Conservation (phyloP, 1,284 basidiomycete genomes). For the Blastosporella zonata region DNA sequence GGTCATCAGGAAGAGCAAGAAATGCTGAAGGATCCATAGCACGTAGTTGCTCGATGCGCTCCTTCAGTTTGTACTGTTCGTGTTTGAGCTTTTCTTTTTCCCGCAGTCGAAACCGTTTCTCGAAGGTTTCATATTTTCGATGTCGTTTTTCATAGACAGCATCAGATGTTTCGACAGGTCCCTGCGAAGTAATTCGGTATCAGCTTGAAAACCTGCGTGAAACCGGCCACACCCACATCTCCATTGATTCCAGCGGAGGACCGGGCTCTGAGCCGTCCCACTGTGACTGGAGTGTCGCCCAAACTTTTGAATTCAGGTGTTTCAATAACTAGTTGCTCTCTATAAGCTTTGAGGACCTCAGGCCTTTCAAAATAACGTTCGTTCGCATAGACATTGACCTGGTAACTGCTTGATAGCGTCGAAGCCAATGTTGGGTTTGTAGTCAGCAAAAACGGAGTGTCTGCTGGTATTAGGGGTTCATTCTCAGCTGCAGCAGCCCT, state of each 20-base stretch:
- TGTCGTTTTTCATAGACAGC: constrained; percentile 83
- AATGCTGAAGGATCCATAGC: constrained; percentile 71
- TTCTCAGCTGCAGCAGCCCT: constrained; percentile 54
- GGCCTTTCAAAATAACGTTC: constrained; percentile 76
- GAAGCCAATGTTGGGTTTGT: constrained; percentile 55
- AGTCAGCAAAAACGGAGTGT: constrained; percentile 65
- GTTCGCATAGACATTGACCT: constrained; percentile 56
- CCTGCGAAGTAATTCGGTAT: constrained; percentile 33
- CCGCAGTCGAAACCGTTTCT: constrained; percentile 79
- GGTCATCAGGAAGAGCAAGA: constrained; percentile 53
- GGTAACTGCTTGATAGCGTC: constrained; percentile 35
- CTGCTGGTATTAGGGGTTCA: constrained; percentile 63
- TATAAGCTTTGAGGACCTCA: constrained; percentile 68
- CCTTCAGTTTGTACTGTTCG: constrained; percentile 87
- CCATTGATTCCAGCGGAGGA: constrained; percentile 39
- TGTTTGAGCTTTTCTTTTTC: constrained; percentile 90
- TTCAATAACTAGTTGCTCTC: constrained; percentile 65
- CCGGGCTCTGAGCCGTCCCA: constrained; percentile 65
- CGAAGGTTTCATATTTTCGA: constrained; percentile 82
- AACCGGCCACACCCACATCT: constrained; percentile 49
- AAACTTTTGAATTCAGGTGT: constrained; percentile 66
- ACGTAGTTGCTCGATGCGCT: constrained; percentile 82
- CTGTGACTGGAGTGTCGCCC: constrained; percentile 56
- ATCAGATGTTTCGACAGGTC: constrained; percentile 75
- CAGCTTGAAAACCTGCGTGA: constrained; percentile 1